Percentiles rank a stretch among this genome's conserved stretches.
Evolutionary conservation across 495 filamentous ascomycete genomes (phyloP).

Genomic region (Immersiella caudata): DNA sequence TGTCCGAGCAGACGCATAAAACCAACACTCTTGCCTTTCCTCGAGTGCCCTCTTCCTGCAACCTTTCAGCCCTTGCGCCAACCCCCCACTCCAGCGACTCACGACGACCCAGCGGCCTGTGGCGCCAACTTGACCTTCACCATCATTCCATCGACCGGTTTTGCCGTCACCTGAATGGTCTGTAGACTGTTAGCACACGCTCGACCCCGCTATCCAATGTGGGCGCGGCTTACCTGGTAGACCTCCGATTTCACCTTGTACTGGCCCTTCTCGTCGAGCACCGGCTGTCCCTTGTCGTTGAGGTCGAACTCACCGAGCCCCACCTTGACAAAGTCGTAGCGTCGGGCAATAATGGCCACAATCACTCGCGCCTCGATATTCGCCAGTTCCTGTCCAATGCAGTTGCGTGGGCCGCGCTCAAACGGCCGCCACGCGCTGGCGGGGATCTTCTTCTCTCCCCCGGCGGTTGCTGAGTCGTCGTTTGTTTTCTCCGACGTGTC

Average conservation of each 20-base stretch:
- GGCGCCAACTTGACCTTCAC: constrained; percentile 36
- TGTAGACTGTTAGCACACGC: constrained; percentile 21
- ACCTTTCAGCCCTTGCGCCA: neutral
- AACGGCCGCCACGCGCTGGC: constrained; percentile 56
- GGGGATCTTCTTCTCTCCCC: constrained; percentile 30
- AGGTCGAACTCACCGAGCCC: constrained; percentile 48
- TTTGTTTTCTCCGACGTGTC: constrained; percentile 27
- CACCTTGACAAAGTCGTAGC: constrained; percentile 49
- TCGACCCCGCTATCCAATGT: neutral
- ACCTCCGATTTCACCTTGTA: constrained; percentile 47
- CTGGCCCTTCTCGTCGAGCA: constrained; percentile 42
- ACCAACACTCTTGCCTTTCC: no score
- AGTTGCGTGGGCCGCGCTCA: constrained; percentile 57
- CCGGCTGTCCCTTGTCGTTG: constrained; percentile 39
- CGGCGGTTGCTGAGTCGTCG: constrained; percentile 29
- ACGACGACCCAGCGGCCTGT: neutral
- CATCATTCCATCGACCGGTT: constrained; percentile 40
- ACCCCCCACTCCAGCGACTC: neutral
- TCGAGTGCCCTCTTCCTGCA: no score
- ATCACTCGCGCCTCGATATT: constrained; percentile 45
- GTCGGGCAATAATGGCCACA: constrained; percentile 42
- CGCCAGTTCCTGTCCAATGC: constrained; percentile 62
- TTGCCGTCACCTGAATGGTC: constrained; percentile 41
- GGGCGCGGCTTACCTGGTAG: constrained; percentile 46
- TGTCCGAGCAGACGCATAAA: no score